Conservation (phyloP, 441 rosid genomes). For the Melastoma candidum region DNA sequence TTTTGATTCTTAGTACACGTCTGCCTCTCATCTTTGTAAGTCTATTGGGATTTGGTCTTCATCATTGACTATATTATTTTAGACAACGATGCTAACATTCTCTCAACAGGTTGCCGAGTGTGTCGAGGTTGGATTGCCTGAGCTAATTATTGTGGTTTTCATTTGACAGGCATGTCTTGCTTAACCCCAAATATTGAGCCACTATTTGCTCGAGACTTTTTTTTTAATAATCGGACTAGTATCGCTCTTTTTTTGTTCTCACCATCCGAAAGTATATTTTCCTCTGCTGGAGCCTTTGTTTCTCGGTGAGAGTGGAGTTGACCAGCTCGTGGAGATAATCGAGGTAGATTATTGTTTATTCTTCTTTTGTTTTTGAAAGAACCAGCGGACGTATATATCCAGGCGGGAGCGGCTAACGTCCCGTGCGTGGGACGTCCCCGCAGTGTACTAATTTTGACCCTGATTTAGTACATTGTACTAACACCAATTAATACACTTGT, state of each 20-base stretch:
- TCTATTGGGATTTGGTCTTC: conserved; percentile 83
- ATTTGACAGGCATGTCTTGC: conserved; percentile 40
- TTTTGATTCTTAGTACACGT: conserved; percentile 1
- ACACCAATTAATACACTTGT: too few species aligned
- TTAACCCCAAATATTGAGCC: neutral
- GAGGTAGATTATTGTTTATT: conserved; percentile 31
- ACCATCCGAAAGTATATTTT: conserved; percentile 1
- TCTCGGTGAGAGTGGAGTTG: conserved; percentile 92
- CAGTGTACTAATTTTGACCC: too few species aligned
- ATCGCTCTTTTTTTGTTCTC: neutral
- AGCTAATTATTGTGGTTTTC: too few species aligned
- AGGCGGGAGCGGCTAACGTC: too few species aligned
- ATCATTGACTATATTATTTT: conserved; percentile 14
- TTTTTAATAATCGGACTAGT: neutral
- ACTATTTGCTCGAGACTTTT: too few species aligned
- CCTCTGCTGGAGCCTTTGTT: conserved; percentile 52
- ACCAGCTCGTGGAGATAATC: conserved; percentile 84
- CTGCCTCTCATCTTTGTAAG: conserved; percentile 74
- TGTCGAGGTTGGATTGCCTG: too few species aligned
- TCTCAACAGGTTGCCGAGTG: conserved; percentile 76
- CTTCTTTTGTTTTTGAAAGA: conserved; percentile 1
- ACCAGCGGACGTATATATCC: neutral
- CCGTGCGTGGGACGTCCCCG: too few species aligned
- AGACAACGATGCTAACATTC: conserved; percentile 4
- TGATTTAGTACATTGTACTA: too few species aligned